Percentiles rank a stretch among this genome's conserved stretches.
Evolutionary conservation across 352 stramenopile species (phyloP).

Genomic region (Phytophthora citrophthora): DNA sequence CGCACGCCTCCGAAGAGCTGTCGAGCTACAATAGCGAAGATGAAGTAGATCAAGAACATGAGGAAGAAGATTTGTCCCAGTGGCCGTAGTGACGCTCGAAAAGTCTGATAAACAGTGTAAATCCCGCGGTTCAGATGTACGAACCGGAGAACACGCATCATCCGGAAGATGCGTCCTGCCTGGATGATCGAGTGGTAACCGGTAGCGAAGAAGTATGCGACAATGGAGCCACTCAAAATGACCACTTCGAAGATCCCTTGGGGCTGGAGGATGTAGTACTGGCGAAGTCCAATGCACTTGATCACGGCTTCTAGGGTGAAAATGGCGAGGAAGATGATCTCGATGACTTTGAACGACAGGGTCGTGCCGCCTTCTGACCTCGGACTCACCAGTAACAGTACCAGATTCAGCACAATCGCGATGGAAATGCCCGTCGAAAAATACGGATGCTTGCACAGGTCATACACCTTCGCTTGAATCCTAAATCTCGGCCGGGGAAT

Average conservation of each 20-base stretch:
- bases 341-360: slow-evolving; percentile 59
- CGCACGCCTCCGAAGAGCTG: slow-evolving; percentile 78
- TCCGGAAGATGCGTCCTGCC: slow-evolving; percentile 71
- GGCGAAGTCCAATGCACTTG: slow-evolving; percentile 67
- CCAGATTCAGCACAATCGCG: slow-evolving; percentile 75
- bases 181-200: slow-evolving; percentile 77
- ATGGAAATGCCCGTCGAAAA: slow-evolving; percentile 59
- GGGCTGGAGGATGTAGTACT: slow-evolving; percentile 65
- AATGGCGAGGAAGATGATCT: slow-evolving; percentile 72
- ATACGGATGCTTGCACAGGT: slow-evolving; percentile 65
- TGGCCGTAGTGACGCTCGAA: slow-evolving; percentile 66
- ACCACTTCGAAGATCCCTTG: slow-evolving; percentile 68
- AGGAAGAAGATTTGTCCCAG: slow-evolving; percentile 84
- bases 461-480: slow-evolving; percentile 52
- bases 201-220: slow-evolving; percentile 67
- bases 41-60: slow-evolving; percentile 86
- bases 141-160: slow-evolving; percentile 81
- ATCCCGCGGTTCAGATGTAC: slow-evolving; percentile 76
- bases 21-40: slow-evolving; percentile 75
- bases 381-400: slow-evolving; percentile 71
- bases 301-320: slow-evolving; percentile 62
- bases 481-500: slow-evolving; percentile 48
- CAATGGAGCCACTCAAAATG: slow-evolving; percentile 66
- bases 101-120: slow-evolving; percentile 82
- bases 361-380: slow-evolving; percentile 27